Conservation (phyloP, 768 basidiomycete species). For the Cystobasidiopsis lactophilus region DNA sequence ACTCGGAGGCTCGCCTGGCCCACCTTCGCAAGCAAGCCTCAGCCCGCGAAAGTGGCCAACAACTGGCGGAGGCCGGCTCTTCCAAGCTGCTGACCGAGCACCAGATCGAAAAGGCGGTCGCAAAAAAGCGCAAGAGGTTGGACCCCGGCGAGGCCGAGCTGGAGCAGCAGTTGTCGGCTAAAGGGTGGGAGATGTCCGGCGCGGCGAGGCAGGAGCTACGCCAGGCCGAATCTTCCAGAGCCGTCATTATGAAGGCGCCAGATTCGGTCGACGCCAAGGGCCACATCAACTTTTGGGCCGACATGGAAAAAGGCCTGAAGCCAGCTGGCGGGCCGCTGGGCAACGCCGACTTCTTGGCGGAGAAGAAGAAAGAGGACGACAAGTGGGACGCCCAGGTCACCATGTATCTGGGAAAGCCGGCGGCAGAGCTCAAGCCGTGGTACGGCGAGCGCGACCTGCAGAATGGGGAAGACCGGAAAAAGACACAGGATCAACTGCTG, state of each 20-base stretch:
- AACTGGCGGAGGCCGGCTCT: no score
- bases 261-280: slow-evolving; percentile 11
- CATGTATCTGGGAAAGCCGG: slow-evolving; percentile 25
- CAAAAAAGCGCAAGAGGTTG: slow-evolving; percentile 1
- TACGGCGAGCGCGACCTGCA: slow-evolving; percentile 23
- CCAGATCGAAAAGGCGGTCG: slow-evolving; percentile 1
- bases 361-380: slow-evolving; percentile 21
- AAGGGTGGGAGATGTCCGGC: neutral
- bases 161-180: slow-evolving; percentile 1
- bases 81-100: neutral
- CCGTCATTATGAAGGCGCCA: neutral
- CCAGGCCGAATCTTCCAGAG: neutral
- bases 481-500: slow-evolving; percentile 21
- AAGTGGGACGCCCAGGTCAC: slow-evolving; percentile 22
- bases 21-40: slow-evolving; percentile 4
- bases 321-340: neutral
- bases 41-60: no score
- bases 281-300: slow-evolving; percentile 25
- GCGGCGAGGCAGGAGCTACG: neutral
- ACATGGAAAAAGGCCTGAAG: slow-evolving; percentile 22
- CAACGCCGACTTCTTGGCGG: slow-evolving; percentile 15
- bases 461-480: slow-evolving; percentile 21
- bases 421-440: slow-evolving; percentile 25
- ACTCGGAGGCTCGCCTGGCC: slow-evolving; percentile 8
- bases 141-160: slow-evolving; percentile 6